Evolutionary conservation across 305 asterid genomes (phyloP).

Genomic region (Solanum hybrid): DNA sequence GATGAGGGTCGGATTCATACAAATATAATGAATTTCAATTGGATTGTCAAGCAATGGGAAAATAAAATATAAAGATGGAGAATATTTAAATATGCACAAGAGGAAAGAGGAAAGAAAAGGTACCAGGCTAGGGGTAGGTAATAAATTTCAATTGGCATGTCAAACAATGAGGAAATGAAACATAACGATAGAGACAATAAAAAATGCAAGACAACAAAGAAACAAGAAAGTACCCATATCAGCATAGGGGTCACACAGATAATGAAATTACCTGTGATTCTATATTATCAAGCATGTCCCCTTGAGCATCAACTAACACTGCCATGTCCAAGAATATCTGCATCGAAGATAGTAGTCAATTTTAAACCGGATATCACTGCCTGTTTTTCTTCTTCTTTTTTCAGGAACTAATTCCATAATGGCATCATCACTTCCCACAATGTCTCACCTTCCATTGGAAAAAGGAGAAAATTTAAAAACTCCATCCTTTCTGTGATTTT

Average conservation of each 20-base stretch:
- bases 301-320: constrained; percentile 48
- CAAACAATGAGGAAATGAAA: not conserved
- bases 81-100: not conserved
- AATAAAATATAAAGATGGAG: not conserved
- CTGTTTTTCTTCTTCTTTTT: not conserved
- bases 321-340: constrained; percentile 50
- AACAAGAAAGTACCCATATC: not conserved
- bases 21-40: not conserved
- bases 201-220: not conserved
- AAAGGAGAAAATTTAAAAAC: not conserved
- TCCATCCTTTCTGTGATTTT: not conserved
- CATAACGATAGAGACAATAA: not conserved
- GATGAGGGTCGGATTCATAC: not conserved
- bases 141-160: not conserved
- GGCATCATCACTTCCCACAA: not conserved
- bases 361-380: not conserved
- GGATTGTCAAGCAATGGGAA: not conserved
- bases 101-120: not conserved
- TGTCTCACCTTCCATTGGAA: not conserved
- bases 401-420: not conserved
- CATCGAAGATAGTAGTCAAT: not conserved
- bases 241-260: not conserved
- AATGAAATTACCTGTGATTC: constrained; percentile 34
- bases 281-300: constrained; percentile 45
- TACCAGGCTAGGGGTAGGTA: not conserved